Percentiles rank a stretch among this genome's conserved stretches.
phyloP scores from a whole-genome alignment of 345 rosid genomes.

The Boechera retrofracta region DNA sequence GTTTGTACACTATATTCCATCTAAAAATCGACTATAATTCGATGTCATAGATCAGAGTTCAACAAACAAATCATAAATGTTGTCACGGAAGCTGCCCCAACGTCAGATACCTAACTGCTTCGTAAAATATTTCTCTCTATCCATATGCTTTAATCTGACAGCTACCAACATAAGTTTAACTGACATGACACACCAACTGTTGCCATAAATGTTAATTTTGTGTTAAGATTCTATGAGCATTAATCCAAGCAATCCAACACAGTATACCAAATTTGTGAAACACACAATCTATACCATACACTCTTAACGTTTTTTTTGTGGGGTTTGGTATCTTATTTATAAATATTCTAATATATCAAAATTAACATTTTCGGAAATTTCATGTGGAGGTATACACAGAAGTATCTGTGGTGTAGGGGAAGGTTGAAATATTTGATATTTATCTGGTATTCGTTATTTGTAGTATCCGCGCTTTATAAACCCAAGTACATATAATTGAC shows the following conservation, averaged over 20 bases:
- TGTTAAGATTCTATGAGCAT: not conserved
- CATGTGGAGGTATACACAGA: no score
- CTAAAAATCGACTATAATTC: not conserved
- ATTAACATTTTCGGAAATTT: no score
- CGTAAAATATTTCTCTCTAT: not conserved
- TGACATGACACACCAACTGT: slow-evolving; percentile 19
- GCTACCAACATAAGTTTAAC: slow-evolving; percentile 12
- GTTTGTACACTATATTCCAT: not conserved
- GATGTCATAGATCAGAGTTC: not conserved
- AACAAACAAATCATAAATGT: slow-evolving; percentile 29
- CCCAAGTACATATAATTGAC: no score
- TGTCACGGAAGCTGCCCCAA: slow-evolving; percentile 26
- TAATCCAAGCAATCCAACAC: slow-evolving; percentile 4
- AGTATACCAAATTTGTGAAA: not conserved
- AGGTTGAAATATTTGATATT: no score
- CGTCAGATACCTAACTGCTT: slow-evolving; percentile 29
- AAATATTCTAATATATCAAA: no score
- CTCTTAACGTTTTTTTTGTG: not conserved
- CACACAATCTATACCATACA: not conserved
- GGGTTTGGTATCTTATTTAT: not conserved
- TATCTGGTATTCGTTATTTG: no score
- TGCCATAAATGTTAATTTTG: slow-evolving; percentile 22
- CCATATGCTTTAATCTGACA: slow-evolving; percentile 25
- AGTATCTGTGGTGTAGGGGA: no score
- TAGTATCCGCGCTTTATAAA: no score